Conservation (phyloP, 2,329 filamentous ascomycete species). For the Microcera coccophila region DNA sequence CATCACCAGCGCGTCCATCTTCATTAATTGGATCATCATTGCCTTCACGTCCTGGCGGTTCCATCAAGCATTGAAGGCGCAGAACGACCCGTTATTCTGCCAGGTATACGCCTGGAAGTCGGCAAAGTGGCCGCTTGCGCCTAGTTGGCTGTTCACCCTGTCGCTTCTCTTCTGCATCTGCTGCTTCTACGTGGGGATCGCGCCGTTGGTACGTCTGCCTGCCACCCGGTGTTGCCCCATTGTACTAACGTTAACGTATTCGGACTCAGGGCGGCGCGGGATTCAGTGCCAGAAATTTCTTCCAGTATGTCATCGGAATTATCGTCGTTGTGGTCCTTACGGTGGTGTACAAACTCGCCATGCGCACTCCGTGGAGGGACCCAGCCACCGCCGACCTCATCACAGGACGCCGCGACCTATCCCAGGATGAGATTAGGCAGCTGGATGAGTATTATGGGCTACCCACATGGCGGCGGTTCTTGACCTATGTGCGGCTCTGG, state of each 20-base stretch:
- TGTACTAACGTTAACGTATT: neutral
- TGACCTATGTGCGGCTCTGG: constrained; percentile 2
- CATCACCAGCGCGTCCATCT: constrained; percentile 17
- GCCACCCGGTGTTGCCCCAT: too few species aligned
- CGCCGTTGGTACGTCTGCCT: constrained; percentile 6
- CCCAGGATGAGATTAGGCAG: constrained; percentile 1
- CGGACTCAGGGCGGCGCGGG: constrained; percentile 6
- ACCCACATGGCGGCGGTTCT: constrained; percentile 6
- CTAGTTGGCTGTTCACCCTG: constrained; percentile 8
- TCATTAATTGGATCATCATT: constrained; percentile 18
- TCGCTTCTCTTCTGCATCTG: constrained; percentile 11
- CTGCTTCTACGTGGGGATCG: constrained; percentile 7
- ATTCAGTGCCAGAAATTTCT: constrained; percentile 17
- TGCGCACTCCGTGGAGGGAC: constrained; percentile 4
- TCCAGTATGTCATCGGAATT: constrained; percentile 9
- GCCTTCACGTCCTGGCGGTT: constrained; percentile 15
- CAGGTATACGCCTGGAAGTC: constrained; percentile 16
- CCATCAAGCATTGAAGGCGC: constrained; percentile 11
- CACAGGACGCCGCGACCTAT: constrained; percentile 2
- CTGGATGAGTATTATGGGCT: constrained; percentile 7
- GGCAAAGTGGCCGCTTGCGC: constrained; percentile 6
- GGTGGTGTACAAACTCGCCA: constrained; percentile 4
- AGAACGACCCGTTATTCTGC: constrained; percentile 14
- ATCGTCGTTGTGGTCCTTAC: constrained; percentile 5
- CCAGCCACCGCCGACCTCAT: constrained; percentile 5